These are phyloP conservation scores for Deuterostichococcus epilithicus DNA, from an alignment of 139 green algal genomes.

Conservation along the genomic window DNA sequence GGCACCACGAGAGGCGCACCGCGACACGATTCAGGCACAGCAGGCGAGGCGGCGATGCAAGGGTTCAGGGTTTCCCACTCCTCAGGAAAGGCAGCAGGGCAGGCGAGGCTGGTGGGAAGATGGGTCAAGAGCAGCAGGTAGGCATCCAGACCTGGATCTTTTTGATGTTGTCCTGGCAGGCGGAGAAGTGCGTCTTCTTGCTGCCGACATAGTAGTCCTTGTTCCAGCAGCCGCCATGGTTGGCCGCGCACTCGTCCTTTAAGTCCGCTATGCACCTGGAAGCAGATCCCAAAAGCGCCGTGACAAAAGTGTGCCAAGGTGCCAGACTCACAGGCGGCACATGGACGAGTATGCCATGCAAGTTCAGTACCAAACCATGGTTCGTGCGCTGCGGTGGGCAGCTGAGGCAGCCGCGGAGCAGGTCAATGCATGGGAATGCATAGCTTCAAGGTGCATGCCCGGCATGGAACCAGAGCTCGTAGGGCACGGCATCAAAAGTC, in stretches of 20 bases:
- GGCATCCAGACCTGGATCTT: conserved; percentile 26
- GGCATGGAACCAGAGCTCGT: too few relatives aligned
- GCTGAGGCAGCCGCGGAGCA: too few relatives aligned
- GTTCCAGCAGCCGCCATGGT: conserved; percentile 62
- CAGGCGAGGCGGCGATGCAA: not conserved
- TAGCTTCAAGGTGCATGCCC: too few relatives aligned
- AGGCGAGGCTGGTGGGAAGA: too few relatives aligned
- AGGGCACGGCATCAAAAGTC: too few relatives aligned
- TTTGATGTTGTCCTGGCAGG: conserved; percentile 52
- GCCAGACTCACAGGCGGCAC: not conserved
- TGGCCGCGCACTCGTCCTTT: conserved; percentile 52
- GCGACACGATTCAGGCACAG: not conserved
- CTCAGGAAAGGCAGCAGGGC: too few relatives aligned
- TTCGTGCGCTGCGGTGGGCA: too few relatives aligned
- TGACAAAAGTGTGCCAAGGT: not conserved
- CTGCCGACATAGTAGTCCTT: conserved; percentile 25
- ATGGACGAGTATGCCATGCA: not conserved
- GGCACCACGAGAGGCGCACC: not conserved
- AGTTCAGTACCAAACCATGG: too few relatives aligned
- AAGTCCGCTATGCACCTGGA: conserved; percentile 60
- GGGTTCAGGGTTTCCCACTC: not conserved
- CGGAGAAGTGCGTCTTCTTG: conserved; percentile 30
- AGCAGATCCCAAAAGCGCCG: not conserved
- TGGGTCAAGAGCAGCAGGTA: not conserved
- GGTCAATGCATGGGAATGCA: too few relatives aligned